Percentiles rank a stretch among this genome's conserved stretches.
Conservation (phyloP, 306 rosid species). For the apple (Malus domestica) region DNA sequence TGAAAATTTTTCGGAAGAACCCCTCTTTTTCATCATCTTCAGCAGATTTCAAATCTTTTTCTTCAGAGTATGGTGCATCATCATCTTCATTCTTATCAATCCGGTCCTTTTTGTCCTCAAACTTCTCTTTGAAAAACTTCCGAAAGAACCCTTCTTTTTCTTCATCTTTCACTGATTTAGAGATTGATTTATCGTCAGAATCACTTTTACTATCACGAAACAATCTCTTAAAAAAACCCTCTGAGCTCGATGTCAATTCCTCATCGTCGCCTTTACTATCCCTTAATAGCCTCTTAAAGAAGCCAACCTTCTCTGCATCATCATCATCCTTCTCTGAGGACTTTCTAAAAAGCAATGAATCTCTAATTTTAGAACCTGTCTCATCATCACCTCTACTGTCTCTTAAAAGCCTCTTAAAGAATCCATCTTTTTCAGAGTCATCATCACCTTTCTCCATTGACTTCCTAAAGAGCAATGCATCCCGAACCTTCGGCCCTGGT, state of each 20-base stretch:
- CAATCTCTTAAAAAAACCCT: constrained; percentile 77
- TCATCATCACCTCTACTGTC: constrained; percentile 84
- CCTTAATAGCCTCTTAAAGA: constrained; percentile 69
- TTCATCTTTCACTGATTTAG: constrained; percentile 48
- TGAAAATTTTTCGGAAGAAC: constrained; percentile 61
- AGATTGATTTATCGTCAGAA: constrained; percentile 45
- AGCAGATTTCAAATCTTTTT: constrained; percentile 43
- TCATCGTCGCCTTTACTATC: constrained; percentile 81
- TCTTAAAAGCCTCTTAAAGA: constrained; percentile 80
- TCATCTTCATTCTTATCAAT: constrained; percentile 40
- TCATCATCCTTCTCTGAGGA: constrained; percentile 68
- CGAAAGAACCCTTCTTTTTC: constrained; percentile 80
- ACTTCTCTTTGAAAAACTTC: constrained; percentile 69
- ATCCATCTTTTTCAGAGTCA: constrained; percentile 77
- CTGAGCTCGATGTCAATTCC: constrained; percentile 67
- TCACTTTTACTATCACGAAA: constrained; percentile 86
- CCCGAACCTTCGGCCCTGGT: constrained; percentile 76
- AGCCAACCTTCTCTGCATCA: constrained; percentile 77
- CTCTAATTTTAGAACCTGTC: constrained; percentile 61
- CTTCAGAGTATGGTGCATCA: constrained; percentile 40
- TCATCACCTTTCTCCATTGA: constrained; percentile 70
- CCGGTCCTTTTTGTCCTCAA: constrained; percentile 70
- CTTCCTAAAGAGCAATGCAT: constrained; percentile 77
- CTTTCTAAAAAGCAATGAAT: constrained; percentile 61
- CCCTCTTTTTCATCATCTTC: constrained; percentile 93